A percentile compares a stretch with the other conserved stretches of the same genome.
Evolutionary conservation across 2,329 filamentous ascomycete genomes (phyloP).

Genomic region (Grosmannia penicillata): DNA sequence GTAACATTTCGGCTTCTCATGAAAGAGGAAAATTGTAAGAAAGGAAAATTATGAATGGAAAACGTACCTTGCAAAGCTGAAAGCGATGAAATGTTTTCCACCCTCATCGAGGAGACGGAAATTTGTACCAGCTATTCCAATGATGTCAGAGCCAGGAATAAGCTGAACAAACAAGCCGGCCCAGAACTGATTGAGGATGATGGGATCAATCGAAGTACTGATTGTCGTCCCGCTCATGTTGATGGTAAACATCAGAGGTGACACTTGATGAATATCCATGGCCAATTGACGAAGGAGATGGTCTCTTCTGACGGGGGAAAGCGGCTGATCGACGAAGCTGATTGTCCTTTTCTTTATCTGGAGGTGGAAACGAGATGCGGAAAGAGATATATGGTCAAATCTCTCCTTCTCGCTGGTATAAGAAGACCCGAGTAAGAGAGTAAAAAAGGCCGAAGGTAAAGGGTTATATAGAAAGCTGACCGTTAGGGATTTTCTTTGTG

Average conservation of each 20-base stretch:
- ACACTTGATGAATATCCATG: not conserved
- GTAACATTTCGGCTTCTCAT: no score
- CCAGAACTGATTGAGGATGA: conserved; percentile 6
- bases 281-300: not conserved
- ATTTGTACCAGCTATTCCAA: conserved; percentile 5
- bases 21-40: not conserved
- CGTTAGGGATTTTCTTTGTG: no score
- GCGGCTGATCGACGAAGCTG: not conserved
- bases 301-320: not conserved
- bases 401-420: no score
- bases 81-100: conserved; percentile 7
- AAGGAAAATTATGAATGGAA: not conserved
- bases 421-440: no score
- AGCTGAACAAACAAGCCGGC: conserved; percentile 5
- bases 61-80: conserved; percentile 6
- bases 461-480: no score
- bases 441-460: no score
- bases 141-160: conserved; percentile 4
- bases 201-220: conserved; percentile 6
- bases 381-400: not conserved
- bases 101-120: conserved; percentile 9
- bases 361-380: no score
- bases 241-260: conserved; percentile 3
- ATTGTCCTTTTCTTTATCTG: no score
- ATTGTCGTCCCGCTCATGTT: conserved; percentile 3